Evolutionary conservation across 2,329 filamentous ascomycete genomes (phyloP).

Genomic region (Metarhizium album): DNA sequence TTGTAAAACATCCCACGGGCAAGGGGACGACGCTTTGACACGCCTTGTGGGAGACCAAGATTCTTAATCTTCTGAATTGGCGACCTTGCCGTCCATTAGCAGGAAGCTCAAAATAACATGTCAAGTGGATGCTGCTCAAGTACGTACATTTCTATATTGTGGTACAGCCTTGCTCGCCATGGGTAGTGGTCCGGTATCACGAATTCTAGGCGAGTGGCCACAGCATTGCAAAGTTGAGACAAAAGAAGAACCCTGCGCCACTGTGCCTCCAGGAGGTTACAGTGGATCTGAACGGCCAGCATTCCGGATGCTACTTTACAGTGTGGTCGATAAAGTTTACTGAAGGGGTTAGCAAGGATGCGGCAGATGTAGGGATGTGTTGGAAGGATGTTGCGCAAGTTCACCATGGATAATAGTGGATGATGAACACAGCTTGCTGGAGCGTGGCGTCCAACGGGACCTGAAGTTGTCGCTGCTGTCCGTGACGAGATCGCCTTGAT

Average conservation of each 20-base stretch:
- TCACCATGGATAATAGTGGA: neutral
- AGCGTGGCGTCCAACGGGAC: neutral
- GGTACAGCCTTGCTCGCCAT: neutral
- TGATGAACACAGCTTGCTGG: neutral
- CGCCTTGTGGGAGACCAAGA: no score
- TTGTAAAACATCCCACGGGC: no score
- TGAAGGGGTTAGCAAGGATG: slow-evolving; percentile 9
- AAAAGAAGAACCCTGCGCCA: neutral
- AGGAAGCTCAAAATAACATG: no score
- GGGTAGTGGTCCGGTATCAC: neutral
- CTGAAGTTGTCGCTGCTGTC: neutral
- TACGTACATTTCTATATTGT: no score
- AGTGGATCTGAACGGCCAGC: slow-evolving; percentile 16
- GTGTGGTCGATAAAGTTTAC: slow-evolving; percentile 16
- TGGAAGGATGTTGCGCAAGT: neutral
- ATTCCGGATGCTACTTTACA: slow-evolving; percentile 18
- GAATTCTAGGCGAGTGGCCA: slow-evolving; percentile 1
- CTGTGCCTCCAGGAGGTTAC: neutral
- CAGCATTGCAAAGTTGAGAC: neutral
- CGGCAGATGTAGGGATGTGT: slow-evolving; percentile 5
- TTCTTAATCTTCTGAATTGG: no score
- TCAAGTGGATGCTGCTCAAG: no score
- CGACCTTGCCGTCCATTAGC: no score
- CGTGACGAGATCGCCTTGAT: neutral
- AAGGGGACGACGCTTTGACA: no score